Base-by-base conservation (phyloP, 1,284 basidiomycete genomes). In the Tremellales sp. region DNA sequence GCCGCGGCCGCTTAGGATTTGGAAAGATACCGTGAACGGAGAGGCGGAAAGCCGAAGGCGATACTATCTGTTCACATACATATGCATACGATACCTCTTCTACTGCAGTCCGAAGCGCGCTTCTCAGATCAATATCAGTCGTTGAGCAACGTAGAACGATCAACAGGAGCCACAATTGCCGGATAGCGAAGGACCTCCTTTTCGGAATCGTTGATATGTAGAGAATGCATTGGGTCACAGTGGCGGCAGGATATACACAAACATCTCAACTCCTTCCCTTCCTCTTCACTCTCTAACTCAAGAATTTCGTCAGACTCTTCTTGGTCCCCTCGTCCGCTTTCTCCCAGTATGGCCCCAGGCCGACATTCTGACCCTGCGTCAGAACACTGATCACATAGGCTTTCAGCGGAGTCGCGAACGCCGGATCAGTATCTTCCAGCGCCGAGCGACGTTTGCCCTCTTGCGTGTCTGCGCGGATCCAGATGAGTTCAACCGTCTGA, bases 271-370 rank as follows among this genome's bases (percentile, higher is more conserved):
- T 8, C 4, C 33, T 36, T 37, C 9, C 25, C 19, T 27, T 18
- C 24, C 29, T n/a, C 36, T 27, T 13, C 14, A 5, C 19, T 8
- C 25, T 45, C 14, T 53, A 33, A 57, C 27, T 34, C 39, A 16
- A 68, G 45, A 69, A 65, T 58, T 65, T 69, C 40, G 70, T 60
- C 41, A 73, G 48, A 40, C 63, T 67, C 33, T 51, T 36, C 48
- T 62, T 66, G 18, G 70, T 61, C 16, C 64, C 68, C 24, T 46
- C 58, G 46, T 73, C 69, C 36, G 71, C 64, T 45, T 69, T 68
- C n/a, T 68, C 65, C 71, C 71, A 73, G 50, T 70, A 72, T 3
- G 66, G 64, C 0, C 58, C 63, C 40, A 73, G 53, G 2, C 70
- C 70, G 5, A 70, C 57, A 1, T 49, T 50, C 37, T 65, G 63